Conservation (phyloP, 2,329 filamentous ascomycete species). For the Fusarium humuli region DNA sequence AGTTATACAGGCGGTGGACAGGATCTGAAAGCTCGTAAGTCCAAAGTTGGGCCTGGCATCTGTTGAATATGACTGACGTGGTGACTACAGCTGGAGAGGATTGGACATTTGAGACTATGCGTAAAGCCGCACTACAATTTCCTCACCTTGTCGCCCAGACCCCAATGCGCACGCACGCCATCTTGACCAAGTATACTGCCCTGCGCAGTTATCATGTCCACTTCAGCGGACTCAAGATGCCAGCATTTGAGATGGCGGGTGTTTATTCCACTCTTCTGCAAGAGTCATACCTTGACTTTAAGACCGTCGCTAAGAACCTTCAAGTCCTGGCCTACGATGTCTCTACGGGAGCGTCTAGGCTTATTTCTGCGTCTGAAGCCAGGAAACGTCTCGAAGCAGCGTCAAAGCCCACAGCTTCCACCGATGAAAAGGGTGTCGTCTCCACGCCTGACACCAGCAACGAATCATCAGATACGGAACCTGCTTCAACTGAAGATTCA, state of each 20-base stretch:
- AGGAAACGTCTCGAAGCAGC: neutral
- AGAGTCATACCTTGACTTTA: constrained; percentile 21
- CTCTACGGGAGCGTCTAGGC: neutral
- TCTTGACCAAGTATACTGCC: constrained; percentile 21
- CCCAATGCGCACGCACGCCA: constrained; percentile 20
- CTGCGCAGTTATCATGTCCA: constrained; percentile 1
- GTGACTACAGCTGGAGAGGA: neutral
- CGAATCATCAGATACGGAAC: too few relatives aligned
- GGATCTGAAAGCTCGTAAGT: constrained; percentile 6
- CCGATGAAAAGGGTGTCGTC: too few relatives aligned
- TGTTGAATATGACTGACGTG: too few relatives aligned
- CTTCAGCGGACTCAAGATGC: neutral
- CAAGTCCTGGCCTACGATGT: constrained; percentile 15
- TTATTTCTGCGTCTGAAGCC: neutral
- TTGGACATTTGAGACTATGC: constrained; percentile 21
- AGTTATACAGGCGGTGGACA: constrained; percentile 21
- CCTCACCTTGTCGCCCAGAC: constrained; percentile 6
- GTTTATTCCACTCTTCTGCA: constrained; percentile 7
- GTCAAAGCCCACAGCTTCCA: neutral
- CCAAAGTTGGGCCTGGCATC: neutral
- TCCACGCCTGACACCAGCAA: neutral
- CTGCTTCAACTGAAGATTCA: too few relatives aligned
- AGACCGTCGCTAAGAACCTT: constrained; percentile 5
- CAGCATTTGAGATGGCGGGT: neutral
- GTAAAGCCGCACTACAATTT: constrained; percentile 7